Percentiles rank a stretch among this genome's conserved stretches.
Conservation (phyloP, 2,329 filamentous ascomycete genomes). For the Metarhizium robertsii region DNA sequence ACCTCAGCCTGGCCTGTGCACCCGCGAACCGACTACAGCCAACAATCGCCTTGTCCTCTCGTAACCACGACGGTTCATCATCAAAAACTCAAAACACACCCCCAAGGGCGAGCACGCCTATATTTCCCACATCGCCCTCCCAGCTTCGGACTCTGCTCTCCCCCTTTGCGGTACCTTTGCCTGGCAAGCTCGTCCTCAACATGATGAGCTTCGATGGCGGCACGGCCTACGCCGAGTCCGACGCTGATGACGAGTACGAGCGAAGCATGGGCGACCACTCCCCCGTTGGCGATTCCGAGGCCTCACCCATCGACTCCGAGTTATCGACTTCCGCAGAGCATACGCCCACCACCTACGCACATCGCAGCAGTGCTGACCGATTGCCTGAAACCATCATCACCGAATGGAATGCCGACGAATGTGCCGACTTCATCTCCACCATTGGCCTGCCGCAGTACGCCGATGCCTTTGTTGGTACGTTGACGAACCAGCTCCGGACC, state of each 20-base stretch:
- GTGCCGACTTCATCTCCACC: slow-evolving; percentile 76
- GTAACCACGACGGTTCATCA: neutral
- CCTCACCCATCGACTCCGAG: slow-evolving; percentile 63
- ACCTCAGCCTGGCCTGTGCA: slow-evolving; percentile 1
- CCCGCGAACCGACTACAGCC: neutral
- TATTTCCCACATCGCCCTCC: neutral
- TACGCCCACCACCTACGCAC: slow-evolving; percentile 70
- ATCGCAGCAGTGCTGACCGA: slow-evolving; percentile 53
- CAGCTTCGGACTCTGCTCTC: neutral
- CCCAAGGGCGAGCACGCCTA: neutral
- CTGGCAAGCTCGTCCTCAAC: slow-evolving; percentile 6
- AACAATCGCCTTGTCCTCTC: slow-evolving; percentile 2
- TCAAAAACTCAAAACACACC: neutral
- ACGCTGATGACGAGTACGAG: slow-evolving; percentile 79
- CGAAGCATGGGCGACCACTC: slow-evolving; percentile 59
- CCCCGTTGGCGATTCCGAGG: slow-evolving; percentile 59
- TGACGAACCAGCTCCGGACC: neutral
- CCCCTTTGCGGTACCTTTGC: neutral
- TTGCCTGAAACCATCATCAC: slow-evolving; percentile 68
- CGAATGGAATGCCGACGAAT: slow-evolving; percentile 79
- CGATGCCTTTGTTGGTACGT: slow-evolving; percentile 72
- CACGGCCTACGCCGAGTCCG: slow-evolving; percentile 68
- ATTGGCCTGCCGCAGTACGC: slow-evolving; percentile 78
- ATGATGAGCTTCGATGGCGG: slow-evolving; percentile 55
- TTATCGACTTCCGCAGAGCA: slow-evolving; percentile 61